These are phyloP conservation scores for Mitragyna speciosa DNA, from an alignment of 257 asterid species.

Conservation along the genomic window DNA sequence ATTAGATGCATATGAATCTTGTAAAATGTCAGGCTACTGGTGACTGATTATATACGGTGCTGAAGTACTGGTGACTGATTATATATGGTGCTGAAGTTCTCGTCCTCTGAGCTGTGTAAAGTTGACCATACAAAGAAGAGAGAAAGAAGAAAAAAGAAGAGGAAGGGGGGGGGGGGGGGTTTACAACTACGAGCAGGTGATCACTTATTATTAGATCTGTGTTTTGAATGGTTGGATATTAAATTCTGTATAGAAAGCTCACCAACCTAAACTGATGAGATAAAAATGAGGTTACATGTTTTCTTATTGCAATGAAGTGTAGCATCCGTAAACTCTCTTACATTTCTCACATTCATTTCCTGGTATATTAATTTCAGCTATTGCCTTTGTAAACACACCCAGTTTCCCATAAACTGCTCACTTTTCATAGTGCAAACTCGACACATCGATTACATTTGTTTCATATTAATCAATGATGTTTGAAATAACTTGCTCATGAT, in stretches of 20 bases:
- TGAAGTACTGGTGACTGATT: background rate
- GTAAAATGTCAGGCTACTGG: background rate
- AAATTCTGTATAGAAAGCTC: conserved; percentile 11
- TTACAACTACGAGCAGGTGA: conserved; percentile 5
- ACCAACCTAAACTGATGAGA: background rate
- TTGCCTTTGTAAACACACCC: background rate
- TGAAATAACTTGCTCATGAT: background rate
- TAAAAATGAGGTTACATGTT: background rate
- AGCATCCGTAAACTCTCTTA: background rate
- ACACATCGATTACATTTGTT: background rate
- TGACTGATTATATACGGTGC: background rate
- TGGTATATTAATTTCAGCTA: background rate
- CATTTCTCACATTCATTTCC: background rate
- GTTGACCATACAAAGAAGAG: background rate
- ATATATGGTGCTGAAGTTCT: background rate
- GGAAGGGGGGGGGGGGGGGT: background rate
- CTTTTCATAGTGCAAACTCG: background rate
- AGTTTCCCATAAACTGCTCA: background rate
- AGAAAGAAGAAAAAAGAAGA: too few species aligned
- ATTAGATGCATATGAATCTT: background rate
- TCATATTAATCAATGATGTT: background rate
- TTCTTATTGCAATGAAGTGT: background rate
- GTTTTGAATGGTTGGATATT: background rate
- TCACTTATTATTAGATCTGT: conserved; percentile 5
- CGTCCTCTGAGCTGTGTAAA: background rate